A percentile compares a stretch with the other conserved stretches of the same genome.
Conservation (phyloP, 306 rosid species). For the Cicer cuneatum region DNA sequence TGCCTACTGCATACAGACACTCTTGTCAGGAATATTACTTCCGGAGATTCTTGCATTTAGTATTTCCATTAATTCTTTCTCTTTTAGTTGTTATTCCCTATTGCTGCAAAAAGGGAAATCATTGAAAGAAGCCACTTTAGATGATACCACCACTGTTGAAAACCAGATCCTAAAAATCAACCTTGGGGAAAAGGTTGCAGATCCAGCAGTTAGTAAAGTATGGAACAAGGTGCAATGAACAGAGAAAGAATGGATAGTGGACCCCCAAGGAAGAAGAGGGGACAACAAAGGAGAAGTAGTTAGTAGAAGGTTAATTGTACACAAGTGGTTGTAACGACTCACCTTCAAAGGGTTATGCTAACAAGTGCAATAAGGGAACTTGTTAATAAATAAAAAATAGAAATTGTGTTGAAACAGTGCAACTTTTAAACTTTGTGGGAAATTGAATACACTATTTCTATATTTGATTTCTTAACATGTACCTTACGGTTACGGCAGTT, state of each 20-base stretch:
- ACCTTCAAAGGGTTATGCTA: no score
- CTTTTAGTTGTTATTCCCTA: neutral
- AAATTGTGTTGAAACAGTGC: no score
- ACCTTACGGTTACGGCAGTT: no score
- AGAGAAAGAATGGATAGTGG: neutral
- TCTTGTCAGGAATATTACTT: neutral
- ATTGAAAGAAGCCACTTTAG: neutral
- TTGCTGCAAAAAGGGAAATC: neutral
- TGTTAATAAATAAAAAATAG: no score
- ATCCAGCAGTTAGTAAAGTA: neutral
- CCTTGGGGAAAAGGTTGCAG: constrained; percentile 4
- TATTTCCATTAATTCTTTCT: neutral
- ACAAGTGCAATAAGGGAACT: no score
- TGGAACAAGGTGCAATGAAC: neutral
- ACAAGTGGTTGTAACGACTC: neutral
- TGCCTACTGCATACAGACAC: no score
- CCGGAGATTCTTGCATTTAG: neutral
- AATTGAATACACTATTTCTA: no score
- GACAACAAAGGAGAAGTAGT: no score
- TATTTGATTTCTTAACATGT: no score
- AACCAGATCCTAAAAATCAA: neutral
- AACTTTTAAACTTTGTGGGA: no score
- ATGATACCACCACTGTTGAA: neutral
- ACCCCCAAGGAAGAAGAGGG: neutral
- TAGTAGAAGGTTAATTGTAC: neutral